Percentiles rank a stretch among this genome's conserved stretches.
phyloP scores from a whole-genome alignment of 2,329 filamentous ascomycete species.

The Dryadomyces sulphureus region DNA sequence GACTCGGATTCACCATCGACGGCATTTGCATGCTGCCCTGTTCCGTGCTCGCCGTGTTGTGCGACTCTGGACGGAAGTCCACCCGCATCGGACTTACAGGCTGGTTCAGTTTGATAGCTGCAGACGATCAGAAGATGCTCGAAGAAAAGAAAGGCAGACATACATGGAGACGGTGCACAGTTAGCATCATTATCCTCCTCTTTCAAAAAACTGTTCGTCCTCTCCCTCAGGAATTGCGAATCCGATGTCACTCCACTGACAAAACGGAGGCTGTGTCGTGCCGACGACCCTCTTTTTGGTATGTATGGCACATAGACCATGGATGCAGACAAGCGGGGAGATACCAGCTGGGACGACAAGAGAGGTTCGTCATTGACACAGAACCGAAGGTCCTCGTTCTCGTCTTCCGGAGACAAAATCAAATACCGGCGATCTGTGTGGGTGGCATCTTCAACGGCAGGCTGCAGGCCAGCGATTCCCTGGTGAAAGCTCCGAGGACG shows the following conservation, averaged over 20 bases:
- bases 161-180: constrained; percentile 14
- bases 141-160: constrained; percentile 7
- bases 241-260: no score
- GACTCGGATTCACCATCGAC: neutral
- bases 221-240: no score
- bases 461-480: no score
- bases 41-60: constrained; percentile 11
- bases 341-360: constrained; percentile 8
- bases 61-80: constrained; percentile 4
- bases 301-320: constrained; percentile 1
- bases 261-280: no score
- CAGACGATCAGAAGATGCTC: neutral
- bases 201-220: no score
- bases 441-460: no score
- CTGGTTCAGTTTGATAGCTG: constrained; percentile 5
- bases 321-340: constrained; percentile 8
- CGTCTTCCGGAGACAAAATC: neutral
- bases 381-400: neutral
- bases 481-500: neutral
- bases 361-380: constrained; percentile 2
- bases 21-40: constrained; percentile 1
- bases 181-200: no score
- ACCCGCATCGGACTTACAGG: constrained; percentile 5
- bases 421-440: constrained; percentile 7
- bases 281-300: no score